phyloP scores from a whole-genome alignment of 2,329 filamentous ascomycete species.

The Akanthomyces dipterigenus region DNA sequence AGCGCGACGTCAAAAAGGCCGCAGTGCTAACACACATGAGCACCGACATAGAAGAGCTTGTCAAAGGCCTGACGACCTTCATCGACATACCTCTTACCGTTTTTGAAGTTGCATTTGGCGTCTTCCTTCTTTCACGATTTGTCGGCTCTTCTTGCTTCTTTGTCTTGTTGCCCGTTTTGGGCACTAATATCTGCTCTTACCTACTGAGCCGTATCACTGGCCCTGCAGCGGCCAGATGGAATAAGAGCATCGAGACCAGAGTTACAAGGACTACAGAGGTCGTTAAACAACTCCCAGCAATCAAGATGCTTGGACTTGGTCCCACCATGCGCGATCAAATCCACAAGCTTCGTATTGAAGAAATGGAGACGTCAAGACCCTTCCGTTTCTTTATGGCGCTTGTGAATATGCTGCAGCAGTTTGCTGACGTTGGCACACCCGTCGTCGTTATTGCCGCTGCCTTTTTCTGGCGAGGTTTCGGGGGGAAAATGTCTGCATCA shows the following conservation, averaged over 20 bases:
- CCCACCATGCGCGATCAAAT: not conserved
- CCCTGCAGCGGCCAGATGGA: not conserved
- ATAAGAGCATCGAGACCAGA: not conserved
- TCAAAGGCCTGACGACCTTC: not conserved
- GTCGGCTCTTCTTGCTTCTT: slow-evolving; percentile 2
- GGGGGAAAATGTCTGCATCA: not conserved
- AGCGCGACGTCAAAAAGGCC: slow-evolving; percentile 22
- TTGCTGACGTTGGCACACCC: not conserved
- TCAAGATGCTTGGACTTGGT: slow-evolving; percentile 2
- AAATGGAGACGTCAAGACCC: not conserved
- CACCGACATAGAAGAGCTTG: not conserved
- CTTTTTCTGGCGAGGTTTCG: not conserved
- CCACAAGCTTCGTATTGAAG: not conserved
- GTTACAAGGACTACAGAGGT: not conserved
- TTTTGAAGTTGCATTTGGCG: not conserved
- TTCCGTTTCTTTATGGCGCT: not conserved
- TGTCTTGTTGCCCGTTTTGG: not conserved
- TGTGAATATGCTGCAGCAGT: not conserved
- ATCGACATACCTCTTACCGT: not conserved
- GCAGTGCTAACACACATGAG: slow-evolving; percentile 6
- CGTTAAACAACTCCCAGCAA: not conserved
- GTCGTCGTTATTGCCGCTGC: not conserved
- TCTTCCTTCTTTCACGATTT: not conserved
- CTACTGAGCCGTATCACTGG: not conserved
- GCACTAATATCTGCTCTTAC: not conserved